Base-by-base conservation (phyloP, 305 asterid species). In the Solanum aculeatissimum region DNA sequence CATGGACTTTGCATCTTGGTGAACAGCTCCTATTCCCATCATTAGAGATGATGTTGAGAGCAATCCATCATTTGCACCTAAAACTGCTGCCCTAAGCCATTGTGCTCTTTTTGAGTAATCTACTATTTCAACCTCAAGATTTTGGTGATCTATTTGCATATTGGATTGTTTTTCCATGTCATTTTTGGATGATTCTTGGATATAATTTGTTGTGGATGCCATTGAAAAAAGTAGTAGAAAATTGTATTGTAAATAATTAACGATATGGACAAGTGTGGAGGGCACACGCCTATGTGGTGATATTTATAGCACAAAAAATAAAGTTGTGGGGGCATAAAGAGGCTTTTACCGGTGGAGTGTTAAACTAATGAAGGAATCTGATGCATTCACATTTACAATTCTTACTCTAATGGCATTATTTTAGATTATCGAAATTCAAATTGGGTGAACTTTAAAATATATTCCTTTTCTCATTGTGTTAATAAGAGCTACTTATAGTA, bases 51-150 rank as follows among this genome's bases (percentile, higher is more conserved):
- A 89, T 9, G 89, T 85, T 1, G 97, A 91, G 9, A 95, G 93
- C 9, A 95, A 77, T 6, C 97, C 98, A 45, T 95, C 97, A 23
- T 88, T 93, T 85, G 98, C 97, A 7, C 98, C 98, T 0, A 95
- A 84, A 32, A 92, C 89, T 0, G 97, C 94, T 5, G 97, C 98
- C 53, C 98, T 84, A 5, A 95, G 94, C 98, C 97, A 95, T 84
- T 92, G 97, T 0, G 94, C 91, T 81, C 97, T 86, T 54, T 77
- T 87, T 0, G 94, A 85, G 88, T 91, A 93, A 92, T 94, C 91
- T 2, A 69, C 84, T 29, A 80, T 21, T 60, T 68, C 79, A 29
- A 25, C 60, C 2, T 86, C 87, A 5, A 81, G 40, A 45, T 86
- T 84, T 63, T 84, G 65, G 5, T 35, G 7, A 8, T 65, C 83